Base-by-base conservation (phyloP, 2,329 filamentous ascomycete genomes). In the Talaromyces sp. region DNA sequence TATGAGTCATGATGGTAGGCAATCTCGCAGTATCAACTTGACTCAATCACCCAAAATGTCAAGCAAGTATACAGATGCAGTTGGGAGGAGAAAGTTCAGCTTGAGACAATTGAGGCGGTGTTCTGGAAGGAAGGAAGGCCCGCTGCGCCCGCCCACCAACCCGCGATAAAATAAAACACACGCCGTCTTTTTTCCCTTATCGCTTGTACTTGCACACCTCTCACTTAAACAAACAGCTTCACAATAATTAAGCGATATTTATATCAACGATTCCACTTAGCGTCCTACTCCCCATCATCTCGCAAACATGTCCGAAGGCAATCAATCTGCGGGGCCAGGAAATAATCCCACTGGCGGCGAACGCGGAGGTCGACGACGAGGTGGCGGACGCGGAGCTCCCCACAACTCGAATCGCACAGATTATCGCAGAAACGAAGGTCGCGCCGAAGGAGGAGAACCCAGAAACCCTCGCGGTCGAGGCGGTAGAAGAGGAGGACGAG, bases 301-400 rank as follows among this genome's bases (percentile, higher is more conserved):
- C 56, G 57, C 39, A 41, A 46, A 36, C 25, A 62, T 61, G 60
- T 56, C 57, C 9, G 60, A 62, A 33, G 60, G 60, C 55, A 57
- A 58, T 11, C 41, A 43, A 53, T 51, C 56, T 8, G 33, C 66
- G 53, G 64, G 62, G 54, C 66, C 68, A 57, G 66, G 69, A 66
- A 61, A 58, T 51, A 75, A 76, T 55, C 74, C 78, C 62, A 77
- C 75, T 60, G 70, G 76, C 63, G 72, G 75, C 65, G 67, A 68
- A 61, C 72, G 75, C 56, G 72, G 77, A 56, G 73, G 74, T 41
- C 68, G 74, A 55, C 69, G 77, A 64, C 54, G 54, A 56, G 41
- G 54, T 15, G 25, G 37, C 22, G 57, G 57, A n/a, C 52, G 57
- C 48, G 52, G 57, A 19, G 71, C 73, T 52, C 64, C 61, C 61